A percentile compares a stretch with the other conserved stretches of the same genome.
Evolutionary conservation across 805 yeast genomes (phyloP).

Genomic region (Cyberlindnera petersonii): DNA sequence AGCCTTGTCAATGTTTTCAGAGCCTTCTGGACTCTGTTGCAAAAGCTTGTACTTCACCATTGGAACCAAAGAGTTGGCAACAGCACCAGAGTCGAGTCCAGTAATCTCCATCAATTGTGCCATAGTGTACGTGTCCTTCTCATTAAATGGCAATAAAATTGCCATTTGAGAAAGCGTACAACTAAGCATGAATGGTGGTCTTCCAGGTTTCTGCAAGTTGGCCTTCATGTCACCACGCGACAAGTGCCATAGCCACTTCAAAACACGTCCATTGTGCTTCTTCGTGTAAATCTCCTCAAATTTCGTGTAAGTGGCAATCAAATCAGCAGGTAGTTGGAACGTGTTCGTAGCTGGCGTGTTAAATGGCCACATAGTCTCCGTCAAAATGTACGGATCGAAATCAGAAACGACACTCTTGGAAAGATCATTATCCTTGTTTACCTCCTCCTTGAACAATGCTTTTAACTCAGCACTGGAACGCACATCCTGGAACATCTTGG

Average conservation of each 20-base stretch:
- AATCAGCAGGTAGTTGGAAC: constrained; percentile 61
- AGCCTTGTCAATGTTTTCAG: constrained; percentile 47
- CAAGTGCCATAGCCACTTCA: constrained; percentile 95
- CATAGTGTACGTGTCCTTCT: constrained; percentile 53
- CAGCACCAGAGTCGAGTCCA: constrained; percentile 57
- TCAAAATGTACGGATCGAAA: constrained; percentile 73
- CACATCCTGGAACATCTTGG: constrained; percentile 95
- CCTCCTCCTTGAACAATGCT: constrained; percentile 46
- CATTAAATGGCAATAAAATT: constrained; percentile 79
- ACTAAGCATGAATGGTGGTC: constrained; percentile 75
- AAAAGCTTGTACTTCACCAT: constrained; percentile 75
- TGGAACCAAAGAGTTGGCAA: constrained; percentile 76
- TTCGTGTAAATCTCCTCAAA: constrained; percentile 65
- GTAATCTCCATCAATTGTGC: constrained; percentile 63
- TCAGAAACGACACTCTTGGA: constrained; percentile 39
- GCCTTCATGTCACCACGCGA: constrained; percentile 91
- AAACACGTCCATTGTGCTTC: constrained; percentile 81
- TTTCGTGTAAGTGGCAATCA: constrained; percentile 59
- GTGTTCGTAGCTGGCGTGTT: constrained; percentile 33
- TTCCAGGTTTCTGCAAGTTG: constrained; percentile 73
- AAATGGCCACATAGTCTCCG: constrained; percentile 88
- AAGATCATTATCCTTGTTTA: constrained; percentile 31
- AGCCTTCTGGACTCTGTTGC: constrained; percentile 59
- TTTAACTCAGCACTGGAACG: constrained; percentile 77
- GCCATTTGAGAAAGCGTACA: constrained; percentile 86